Conservation (phyloP, 352 stramenopile species). For the Phytopythium mirpurense region DNA sequence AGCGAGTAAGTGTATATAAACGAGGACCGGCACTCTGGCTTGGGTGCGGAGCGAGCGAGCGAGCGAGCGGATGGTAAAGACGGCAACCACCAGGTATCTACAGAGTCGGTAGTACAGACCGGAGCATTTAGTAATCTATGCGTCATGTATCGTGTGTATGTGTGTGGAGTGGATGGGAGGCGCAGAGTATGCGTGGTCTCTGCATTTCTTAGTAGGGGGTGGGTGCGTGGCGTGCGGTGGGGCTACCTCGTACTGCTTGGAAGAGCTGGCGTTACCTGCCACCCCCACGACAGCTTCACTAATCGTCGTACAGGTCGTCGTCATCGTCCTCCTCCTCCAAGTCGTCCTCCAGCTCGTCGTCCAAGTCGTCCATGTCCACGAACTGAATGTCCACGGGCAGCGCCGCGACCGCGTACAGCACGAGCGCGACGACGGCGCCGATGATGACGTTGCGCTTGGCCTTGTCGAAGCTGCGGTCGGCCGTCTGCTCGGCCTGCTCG, state of each 20-base stretch:
- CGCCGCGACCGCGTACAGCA: slow-evolving; percentile 67
- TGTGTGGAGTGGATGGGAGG: not conserved
- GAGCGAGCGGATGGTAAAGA: not conserved
- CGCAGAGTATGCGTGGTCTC: not conserved
- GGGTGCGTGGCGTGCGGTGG: too few species aligned
- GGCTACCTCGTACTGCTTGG: not conserved
- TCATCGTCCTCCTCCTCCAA: slow-evolving; percentile 24
- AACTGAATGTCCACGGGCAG: slow-evolving; percentile 58
- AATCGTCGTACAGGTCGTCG: slow-evolving; percentile 12
- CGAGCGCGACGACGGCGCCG: slow-evolving; percentile 55
- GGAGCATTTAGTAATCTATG: not conserved
- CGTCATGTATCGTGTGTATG: not conserved
- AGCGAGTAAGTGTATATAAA: slow-evolving; percentile 5
- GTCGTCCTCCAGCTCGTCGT: slow-evolving; percentile 28
- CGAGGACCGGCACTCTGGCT: not conserved
- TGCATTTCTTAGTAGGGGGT: not conserved
- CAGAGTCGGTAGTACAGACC: too few species aligned
- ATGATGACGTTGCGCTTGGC: slow-evolving; percentile 77
- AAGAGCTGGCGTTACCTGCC: not conserved
- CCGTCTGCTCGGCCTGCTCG: slow-evolving; percentile 18
- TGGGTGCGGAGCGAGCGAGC: not conserved
- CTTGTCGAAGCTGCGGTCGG: slow-evolving; percentile 49
- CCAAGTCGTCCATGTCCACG: slow-evolving; percentile 30
- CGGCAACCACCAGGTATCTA: too few species aligned
- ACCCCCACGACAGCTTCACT: not conserved